Evolutionary conservation across 768 basidiomycete species (phyloP).

Genomic region (Chiua virens): DNA sequence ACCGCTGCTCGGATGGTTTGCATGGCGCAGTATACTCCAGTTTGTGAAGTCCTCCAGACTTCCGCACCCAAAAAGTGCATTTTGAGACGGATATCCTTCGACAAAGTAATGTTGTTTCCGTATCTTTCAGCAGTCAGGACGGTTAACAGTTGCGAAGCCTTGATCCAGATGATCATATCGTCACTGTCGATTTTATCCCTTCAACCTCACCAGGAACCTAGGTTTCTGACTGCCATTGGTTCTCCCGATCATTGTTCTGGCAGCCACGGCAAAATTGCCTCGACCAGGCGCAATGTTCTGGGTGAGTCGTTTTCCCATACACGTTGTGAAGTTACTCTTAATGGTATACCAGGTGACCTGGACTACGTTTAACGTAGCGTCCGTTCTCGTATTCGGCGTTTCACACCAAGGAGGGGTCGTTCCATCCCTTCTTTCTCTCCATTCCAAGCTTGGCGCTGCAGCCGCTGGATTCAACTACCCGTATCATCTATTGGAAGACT

Average conservation of each 20-base stretch:
- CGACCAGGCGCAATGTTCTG: slow-evolving; percentile 32
- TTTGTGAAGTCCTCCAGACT: background rate
- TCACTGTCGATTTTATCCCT: slow-evolving; percentile 32
- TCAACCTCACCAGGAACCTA: slow-evolving; percentile 41
- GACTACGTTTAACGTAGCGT: slow-evolving; percentile 27
- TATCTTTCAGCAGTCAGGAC: background rate
- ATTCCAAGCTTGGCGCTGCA: slow-evolving; percentile 19
- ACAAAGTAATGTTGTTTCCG: slow-evolving; percentile 16
- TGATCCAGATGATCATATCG: slow-evolving; percentile 29
- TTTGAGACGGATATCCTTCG: slow-evolving; percentile 14
- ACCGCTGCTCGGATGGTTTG: slow-evolving; percentile 31
- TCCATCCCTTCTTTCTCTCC: slow-evolving; percentile 37
- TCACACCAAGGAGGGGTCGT: slow-evolving; percentile 43
- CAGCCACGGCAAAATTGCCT: slow-evolving; percentile 25
- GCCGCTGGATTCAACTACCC: slow-evolving; percentile 2
- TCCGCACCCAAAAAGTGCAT: slow-evolving; percentile 3
- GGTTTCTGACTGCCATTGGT: slow-evolving; percentile 38
- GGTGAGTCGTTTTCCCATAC: slow-evolving; percentile 20
- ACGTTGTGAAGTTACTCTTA: background rate
- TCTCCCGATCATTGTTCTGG: slow-evolving; percentile 32
- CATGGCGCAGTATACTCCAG: slow-evolving; percentile 9
- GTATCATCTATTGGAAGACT: slow-evolving; percentile 40
- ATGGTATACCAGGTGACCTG: slow-evolving; percentile 24
- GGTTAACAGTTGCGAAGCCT: slow-evolving; percentile 21
- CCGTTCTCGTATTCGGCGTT: slow-evolving; percentile 36